Conservation (phyloP, 345 rosid genomes). For the Eucalyptus sp. region DNA sequence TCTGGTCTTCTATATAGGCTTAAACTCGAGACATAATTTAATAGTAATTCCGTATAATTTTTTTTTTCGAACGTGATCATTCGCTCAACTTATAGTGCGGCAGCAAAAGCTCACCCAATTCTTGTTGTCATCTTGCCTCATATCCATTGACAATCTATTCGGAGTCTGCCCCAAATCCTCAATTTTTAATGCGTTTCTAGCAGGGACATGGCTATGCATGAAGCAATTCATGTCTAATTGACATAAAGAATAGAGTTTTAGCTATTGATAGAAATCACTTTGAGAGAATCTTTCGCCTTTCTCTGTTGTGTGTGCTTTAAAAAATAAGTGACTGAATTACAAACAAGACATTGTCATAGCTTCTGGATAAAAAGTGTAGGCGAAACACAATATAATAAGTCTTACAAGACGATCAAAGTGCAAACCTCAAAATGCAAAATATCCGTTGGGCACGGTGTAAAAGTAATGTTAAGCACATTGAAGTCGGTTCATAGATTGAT, state of each 20-base stretch:
- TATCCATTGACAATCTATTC: background rate
- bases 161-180: background rate
- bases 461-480: background rate
- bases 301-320: background rate
- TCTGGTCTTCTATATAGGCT: rapidly evolving
- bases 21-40: too few species aligned
- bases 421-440: background rate
- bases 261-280: background rate
- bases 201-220: background rate
- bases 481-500: background rate
- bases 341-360: background rate
- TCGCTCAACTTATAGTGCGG: rapidly evolving
- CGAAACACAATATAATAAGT: background rate
- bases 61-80: background rate
- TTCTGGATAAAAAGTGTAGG: background rate
- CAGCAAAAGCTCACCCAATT: background rate
- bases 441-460: background rate
- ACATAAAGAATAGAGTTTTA: background rate
- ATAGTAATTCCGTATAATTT: rapidly evolving
- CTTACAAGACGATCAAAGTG: background rate
- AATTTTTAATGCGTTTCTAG: background rate
- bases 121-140: background rate
- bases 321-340: background rate
- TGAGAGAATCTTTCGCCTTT: background rate
- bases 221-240: background rate